Conservation (phyloP, 2,329 filamentous ascomycete species). For the Scedosporium dehoogii region DNA sequence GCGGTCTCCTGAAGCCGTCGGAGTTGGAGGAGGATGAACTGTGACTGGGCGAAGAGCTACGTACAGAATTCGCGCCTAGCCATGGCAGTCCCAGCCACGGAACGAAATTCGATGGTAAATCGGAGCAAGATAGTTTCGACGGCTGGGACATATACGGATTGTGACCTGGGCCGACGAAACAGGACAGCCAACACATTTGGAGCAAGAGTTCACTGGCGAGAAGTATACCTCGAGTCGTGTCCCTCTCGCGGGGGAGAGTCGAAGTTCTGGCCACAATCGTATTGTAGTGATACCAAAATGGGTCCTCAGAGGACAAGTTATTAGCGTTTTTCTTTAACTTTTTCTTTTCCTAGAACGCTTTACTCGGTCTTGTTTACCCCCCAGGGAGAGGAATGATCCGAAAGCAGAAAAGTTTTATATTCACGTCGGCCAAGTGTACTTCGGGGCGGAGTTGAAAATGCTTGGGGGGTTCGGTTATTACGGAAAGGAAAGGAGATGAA, state of each 20-base stretch:
- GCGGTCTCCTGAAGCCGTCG: slow-evolving; percentile 92
- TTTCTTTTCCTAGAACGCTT: background rate
- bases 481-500: background rate
- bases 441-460: background rate
- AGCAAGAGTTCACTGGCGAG: background rate
- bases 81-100: slow-evolving; percentile 14
- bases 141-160: slow-evolving; percentile 60
- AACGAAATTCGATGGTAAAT: slow-evolving; percentile 17
- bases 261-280: background rate
- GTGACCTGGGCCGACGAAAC: slow-evolving; percentile 18
- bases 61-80: slow-evolving; percentile 46
- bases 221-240: background rate
- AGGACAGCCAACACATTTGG: background rate
- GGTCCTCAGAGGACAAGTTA: background rate
- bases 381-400: background rate
- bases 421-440: background rate
- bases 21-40: slow-evolving; percentile 86
- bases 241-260: background rate
- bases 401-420: background rate
- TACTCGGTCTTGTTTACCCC: background rate
- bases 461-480: background rate
- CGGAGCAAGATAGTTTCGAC: slow-evolving; percentile 34
- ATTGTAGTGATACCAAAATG: slow-evolving; percentile 3
- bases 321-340: background rate
- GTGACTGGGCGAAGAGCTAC: slow-evolving; percentile 68